Evolutionary conservation across 2,329 filamentous ascomycete genomes (phyloP).

Genomic region (Pseudocercospora cruenta): DNA sequence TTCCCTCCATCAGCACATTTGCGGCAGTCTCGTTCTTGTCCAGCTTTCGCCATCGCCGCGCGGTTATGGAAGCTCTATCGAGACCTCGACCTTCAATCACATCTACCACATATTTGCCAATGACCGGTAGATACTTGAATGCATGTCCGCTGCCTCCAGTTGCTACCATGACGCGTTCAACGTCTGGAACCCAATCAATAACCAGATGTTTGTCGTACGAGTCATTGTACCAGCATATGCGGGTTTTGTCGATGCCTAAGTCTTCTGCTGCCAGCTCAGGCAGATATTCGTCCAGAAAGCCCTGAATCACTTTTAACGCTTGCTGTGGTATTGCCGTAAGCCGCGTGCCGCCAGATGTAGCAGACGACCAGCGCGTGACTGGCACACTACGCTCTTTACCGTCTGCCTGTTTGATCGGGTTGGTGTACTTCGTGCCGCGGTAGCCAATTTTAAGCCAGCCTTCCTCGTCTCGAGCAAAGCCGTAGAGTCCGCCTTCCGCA

Average conservation of each 20-base stretch:
- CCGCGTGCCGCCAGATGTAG: not conserved
- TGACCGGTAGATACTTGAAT: too few relatives aligned
- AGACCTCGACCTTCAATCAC: not conserved
- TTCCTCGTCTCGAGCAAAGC: slow-evolving; percentile 50
- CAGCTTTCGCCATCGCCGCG: not conserved
- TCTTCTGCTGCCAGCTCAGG: not conserved
- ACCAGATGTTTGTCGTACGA: not conserved
- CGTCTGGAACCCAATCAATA: too few relatives aligned
- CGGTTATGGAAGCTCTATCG: not conserved
- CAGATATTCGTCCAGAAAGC: not conserved
- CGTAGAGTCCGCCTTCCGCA: slow-evolving; percentile 50
- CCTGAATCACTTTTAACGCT: not conserved
- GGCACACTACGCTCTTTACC: slow-evolving; percentile 6
- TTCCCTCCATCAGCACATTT: not conserved
- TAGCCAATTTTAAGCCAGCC: slow-evolving; percentile 58
- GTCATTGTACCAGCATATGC: not conserved
- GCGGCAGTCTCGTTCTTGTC: not conserved
- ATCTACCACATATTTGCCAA: not conserved
- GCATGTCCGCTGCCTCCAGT: too few relatives aligned
- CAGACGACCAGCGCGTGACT: slow-evolving; percentile 5
- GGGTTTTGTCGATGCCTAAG: not conserved
- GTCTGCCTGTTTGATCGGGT: slow-evolving; percentile 45
- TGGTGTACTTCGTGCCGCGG: slow-evolving; percentile 53
- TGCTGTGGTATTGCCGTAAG: not conserved
- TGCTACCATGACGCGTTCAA: too few relatives aligned